phyloP scores from a whole-genome alignment of 2,329 filamentous ascomycete species.

The Scedosporium apiospermum region DNA sequence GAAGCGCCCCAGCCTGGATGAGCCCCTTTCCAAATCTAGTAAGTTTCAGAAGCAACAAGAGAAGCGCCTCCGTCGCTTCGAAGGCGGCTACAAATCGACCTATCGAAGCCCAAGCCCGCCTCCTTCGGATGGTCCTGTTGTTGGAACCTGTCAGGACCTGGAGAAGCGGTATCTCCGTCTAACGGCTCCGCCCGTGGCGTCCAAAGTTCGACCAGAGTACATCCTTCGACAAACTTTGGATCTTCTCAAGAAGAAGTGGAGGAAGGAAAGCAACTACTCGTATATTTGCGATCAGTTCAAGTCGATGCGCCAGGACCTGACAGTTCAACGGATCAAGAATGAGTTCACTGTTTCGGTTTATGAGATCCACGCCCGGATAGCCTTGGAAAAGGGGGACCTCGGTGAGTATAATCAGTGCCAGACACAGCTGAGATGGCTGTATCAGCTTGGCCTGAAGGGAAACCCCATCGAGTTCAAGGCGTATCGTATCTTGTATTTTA shows the following conservation, averaged over 20 bases:
- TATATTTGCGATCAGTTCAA: conserved; percentile 99
- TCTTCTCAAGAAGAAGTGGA: conserved; percentile 89
- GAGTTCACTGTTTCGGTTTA: conserved; percentile 95
- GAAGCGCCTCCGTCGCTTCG: conserved; percentile 82
- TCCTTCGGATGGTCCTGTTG: conserved; percentile 58
- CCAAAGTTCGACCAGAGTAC: conserved; percentile 74
- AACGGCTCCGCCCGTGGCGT: conserved; percentile 79
- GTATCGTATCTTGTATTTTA: conserved; percentile 99
- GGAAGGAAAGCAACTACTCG: conserved; percentile 82
- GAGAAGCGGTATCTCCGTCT: conserved; percentile 95
- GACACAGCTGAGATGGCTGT: conserved; percentile 89
- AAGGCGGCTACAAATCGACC: conserved; percentile 51
- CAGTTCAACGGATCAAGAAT: conserved; percentile 93
- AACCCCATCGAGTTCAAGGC: conserved; percentile 95
- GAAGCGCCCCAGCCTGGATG: conserved; percentile 33
- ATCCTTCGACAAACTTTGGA: conserved; percentile 79
- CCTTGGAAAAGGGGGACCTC: conserved; percentile 94
- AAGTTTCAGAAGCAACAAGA: conserved; percentile 84
- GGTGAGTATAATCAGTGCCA: conserved; percentile 99
- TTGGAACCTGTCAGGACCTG: conserved; percentile 73
- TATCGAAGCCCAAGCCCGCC: conserved; percentile 48
- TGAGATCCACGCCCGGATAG: conserved; percentile 95
- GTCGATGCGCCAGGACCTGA: conserved; percentile 93
- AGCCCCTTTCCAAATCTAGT: conserved; percentile 50
- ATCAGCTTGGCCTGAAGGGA: conserved; percentile 77